Evolutionary conservation across 371 early-diverging fungal species (phyloP), one percentile per base, ranked within the genome.

Genomic region (Rhizopus delemar): DNA sequence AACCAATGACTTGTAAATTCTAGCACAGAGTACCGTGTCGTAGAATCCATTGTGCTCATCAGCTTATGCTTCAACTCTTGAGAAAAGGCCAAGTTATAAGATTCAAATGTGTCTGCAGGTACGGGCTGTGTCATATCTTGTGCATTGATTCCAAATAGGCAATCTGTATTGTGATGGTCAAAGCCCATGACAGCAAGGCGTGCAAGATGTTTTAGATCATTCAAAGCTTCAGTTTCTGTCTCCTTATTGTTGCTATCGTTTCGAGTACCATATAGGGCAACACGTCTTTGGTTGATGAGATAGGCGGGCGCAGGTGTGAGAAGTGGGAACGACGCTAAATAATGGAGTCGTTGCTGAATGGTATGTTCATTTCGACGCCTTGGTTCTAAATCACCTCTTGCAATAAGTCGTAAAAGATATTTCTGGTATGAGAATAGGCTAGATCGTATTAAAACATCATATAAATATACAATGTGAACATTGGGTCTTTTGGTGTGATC

Each of bases 371-470:
- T 38, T 8, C 78, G 74, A 41, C 69, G 71, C 11, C 55, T 73
- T 8, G 73, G 70, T 46, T 84, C 80, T 2, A 86, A 57, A 56
- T 85, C 85, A 5, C 89, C 89, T 32, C 86, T 75, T 8, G 89
- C 86, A 62, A 86, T 86, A n/a, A 89, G 56, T 28, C 87, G 71
- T 29, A 81, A 69, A 12, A 87, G 56, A 60, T 84, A 89, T 9
- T 80, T 77, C 49, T 83, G 84, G 45, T 86, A 85, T 1, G 87
- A 86, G 56, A 89, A 89, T 32, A 86, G 61, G 12, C 70, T 72
- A 31, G 76, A 56, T 5, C 81, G 73, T 34, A 84, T 87, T 28
- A 88, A 63, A 9, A 83, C 83, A 43, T 84, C 86, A 66, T 81
- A 88, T 12, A 88, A 53, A 8, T 69, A 71, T 2, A 72, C 51